Percentiles rank a stretch among this genome's conserved stretches.
Evolutionary conservation across 495 filamentous ascomycete species (phyloP).

Genomic region (Letharia lupina): DNA sequence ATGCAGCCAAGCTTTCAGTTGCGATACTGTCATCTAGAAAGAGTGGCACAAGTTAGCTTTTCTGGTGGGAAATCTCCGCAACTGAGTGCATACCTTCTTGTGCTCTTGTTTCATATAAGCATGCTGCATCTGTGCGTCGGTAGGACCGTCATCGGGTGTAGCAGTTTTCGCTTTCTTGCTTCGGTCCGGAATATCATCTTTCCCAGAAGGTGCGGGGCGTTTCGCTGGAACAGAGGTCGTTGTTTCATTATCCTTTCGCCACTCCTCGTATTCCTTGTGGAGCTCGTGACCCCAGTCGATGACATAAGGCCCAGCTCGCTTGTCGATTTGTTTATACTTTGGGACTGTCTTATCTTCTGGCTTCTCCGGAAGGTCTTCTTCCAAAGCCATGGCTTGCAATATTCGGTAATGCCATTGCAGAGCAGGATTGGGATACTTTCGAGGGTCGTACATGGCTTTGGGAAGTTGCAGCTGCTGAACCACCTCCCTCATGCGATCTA

Average conservation of each 20-base stretch:
- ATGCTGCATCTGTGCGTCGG: slow-evolving; percentile 52
- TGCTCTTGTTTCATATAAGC: slow-evolving; percentile 52
- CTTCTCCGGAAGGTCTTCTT: slow-evolving; percentile 78
- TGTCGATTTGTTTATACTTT: slow-evolving; percentile 75
- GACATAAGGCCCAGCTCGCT: slow-evolving; percentile 71
- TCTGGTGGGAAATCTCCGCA: background rate
- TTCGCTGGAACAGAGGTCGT: slow-evolving; percentile 38
- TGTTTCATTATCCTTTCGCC: slow-evolving; percentile 33
- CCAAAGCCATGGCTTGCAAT: slow-evolving; percentile 82
- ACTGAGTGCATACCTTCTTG: slow-evolving; percentile 41
- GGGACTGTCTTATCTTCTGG: slow-evolving; percentile 80
- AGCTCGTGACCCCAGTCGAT: slow-evolving; percentile 66
- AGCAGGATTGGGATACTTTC: slow-evolving; percentile 85
- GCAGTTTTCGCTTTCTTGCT: slow-evolving; percentile 44
- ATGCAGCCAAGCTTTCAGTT: slow-evolving; percentile 59
- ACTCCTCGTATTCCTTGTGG: slow-evolving; percentile 42
- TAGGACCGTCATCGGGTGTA: slow-evolving; percentile 33
- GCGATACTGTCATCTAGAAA: slow-evolving; percentile 49
- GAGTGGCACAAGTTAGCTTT: slow-evolving; percentile 26
- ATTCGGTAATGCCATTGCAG: slow-evolving; percentile 98
- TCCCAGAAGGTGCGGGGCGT: slow-evolving; percentile 37
- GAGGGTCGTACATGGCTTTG: slow-evolving; percentile 70
- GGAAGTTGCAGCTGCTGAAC: slow-evolving; percentile 86
- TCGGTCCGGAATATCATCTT: slow-evolving; percentile 24
- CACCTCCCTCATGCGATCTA: slow-evolving; percentile 71